Evolutionary conservation across 2,329 filamentous ascomycete species (phyloP), one percentile per base, ranked within the genome.

Genomic region (Erysiphe pulchra): DNA sequence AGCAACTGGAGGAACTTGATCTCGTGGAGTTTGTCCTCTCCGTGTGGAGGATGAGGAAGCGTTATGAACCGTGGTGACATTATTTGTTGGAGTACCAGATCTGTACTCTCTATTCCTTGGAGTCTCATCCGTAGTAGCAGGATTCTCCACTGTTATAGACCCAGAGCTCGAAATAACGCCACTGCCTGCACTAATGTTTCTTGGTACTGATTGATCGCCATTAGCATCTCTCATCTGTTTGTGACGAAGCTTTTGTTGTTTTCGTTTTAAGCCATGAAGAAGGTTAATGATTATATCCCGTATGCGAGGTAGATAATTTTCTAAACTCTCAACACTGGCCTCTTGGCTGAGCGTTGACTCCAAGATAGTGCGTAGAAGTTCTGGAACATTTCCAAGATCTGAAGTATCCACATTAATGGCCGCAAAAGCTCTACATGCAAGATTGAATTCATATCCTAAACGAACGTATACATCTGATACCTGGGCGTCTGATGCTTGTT

Each of bases 251-350:
- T 85, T 83, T 57, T 92, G 86, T 59, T 98, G 90, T 61, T 98
- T 98, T 61, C 87, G 79, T 66, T 98, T 98, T 51, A 98, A 64
- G 2, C 90, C 90, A 59, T 98, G 90, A 9, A 98, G 71, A 30
- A 98, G 68, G 59, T 92, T 94, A 61, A 98, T 95, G 58, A 98
- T 98, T 56, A 98, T 98, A 61, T 98, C 90, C 55, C 90, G 77
- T 60, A 98, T 98, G 48, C 81, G 75, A 0, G 90, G 90, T 31
- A 98, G 67, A 60, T 92, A 98, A 59, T 80, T 81, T 60, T 98
- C 90, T 49, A 98, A 69, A 60, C 86, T 94, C 58, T 92, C 79
- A 44, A 86, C 77, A 54, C 83, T 94, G 5, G 90, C 90, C 63
- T 95, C 86, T 58, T 98, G 90, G 61, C 87, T 95, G 33, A 98